Percentiles rank a stretch among this genome's conserved stretches.
These are phyloP conservation scores for Zelonia costaricensis DNA, from an alignment of 208 protist genomes.

Conservation along the genomic window DNA sequence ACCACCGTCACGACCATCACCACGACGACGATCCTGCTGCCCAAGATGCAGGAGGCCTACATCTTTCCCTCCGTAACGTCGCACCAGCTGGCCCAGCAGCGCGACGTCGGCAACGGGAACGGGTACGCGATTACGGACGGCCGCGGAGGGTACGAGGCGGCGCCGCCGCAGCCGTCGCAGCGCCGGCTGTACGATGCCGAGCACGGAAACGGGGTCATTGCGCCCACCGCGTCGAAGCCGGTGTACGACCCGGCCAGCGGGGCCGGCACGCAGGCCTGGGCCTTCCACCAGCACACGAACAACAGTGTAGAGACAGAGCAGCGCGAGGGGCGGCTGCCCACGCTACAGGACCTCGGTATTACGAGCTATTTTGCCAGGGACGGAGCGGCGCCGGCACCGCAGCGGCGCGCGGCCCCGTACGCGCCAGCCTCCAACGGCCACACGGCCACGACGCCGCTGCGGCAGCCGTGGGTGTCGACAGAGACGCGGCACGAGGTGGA, in stretches of 20 bases:
- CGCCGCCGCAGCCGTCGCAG: background rate
- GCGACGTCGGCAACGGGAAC: background rate
- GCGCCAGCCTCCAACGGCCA: background rate
- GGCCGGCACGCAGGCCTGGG: conserved; percentile 25
- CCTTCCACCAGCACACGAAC: conserved; percentile 36
- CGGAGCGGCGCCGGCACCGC: background rate
- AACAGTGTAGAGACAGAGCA: conserved; percentile 20
- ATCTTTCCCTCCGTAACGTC: conserved; percentile 24
- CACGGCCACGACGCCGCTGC: background rate
- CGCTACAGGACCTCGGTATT: conserved; percentile 47
- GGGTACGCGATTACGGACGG: background rate
- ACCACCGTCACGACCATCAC: conserved; percentile 77
- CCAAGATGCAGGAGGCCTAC: conserved; percentile 46
- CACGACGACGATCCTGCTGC: conserved; percentile 64
- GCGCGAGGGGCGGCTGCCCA: conserved; percentile 26
- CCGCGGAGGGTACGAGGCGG: background rate
- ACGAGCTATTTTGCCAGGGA: conserved; percentile 32
- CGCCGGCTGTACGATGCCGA: conserved; percentile 3
- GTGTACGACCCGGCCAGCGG: background rate
- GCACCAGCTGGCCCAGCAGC: conserved; percentile 23
- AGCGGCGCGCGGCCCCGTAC: conserved; percentile 29
- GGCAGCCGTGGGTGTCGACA: conserved; percentile 36
- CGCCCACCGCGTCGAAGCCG: background rate
- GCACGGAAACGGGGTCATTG: background rate
- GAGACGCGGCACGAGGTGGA: conserved; percentile 48